phyloP scores from a whole-genome alignment of 495 filamentous ascomycete species.

The Trypethelium eluteriae region DNA sequence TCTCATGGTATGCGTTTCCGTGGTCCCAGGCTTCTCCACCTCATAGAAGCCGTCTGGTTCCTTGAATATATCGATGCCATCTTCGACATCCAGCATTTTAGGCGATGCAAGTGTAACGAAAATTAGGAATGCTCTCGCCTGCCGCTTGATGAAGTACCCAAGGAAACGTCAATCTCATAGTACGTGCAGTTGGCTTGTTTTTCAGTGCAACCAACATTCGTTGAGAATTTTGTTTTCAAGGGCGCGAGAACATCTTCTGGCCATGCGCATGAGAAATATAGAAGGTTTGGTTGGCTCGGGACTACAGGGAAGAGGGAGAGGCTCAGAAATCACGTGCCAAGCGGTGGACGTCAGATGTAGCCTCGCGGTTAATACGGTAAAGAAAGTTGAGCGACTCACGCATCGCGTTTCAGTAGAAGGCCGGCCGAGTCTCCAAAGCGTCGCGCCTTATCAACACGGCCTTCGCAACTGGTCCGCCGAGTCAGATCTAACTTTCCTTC shows the following conservation, averaged over 20 bases:
- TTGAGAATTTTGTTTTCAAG: too few relatives aligned
- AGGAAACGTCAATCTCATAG: too few relatives aligned
- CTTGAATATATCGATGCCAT: slow-evolving; percentile 53
- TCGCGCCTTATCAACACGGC: not conserved
- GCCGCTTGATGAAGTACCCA: too few relatives aligned
- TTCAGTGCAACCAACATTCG: too few relatives aligned
- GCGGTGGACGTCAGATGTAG: not conserved
- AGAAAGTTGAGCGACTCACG: not conserved
- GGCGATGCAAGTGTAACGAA: too few relatives aligned
- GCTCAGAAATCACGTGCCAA: not conserved
- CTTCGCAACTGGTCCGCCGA: not conserved
- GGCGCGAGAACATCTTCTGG: not conserved
- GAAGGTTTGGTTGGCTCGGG: not conserved
- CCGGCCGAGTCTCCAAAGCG: not conserved
- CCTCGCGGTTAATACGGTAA: not conserved
- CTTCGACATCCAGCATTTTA: slow-evolving; percentile 30
- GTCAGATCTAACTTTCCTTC: not conserved
- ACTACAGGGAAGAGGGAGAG: too few relatives aligned
- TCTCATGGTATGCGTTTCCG: slow-evolving; percentile 58
- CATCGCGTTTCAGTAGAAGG: slow-evolving; percentile 1
- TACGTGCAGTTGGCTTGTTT: too few relatives aligned
- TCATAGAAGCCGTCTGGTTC: slow-evolving; percentile 74
- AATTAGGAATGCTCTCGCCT: too few relatives aligned
- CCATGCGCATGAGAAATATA: not conserved
- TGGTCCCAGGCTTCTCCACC: slow-evolving; percentile 60